A percentile compares a stretch with the other conserved stretches of the same genome.
phyloP scores from a whole-genome alignment of 306 rosid species.

The Sechiopsis laciniata region DNA sequence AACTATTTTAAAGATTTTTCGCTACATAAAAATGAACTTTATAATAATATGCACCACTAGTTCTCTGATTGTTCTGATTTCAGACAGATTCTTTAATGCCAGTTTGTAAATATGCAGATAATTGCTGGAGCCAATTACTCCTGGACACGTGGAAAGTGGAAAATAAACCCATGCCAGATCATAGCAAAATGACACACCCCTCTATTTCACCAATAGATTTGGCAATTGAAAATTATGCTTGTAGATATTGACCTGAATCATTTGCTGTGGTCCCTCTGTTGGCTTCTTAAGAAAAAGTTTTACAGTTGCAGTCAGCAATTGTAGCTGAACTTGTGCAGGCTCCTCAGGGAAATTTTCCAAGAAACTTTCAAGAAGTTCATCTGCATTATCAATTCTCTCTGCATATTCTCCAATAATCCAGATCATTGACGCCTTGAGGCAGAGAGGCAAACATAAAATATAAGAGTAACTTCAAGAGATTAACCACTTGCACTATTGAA shows the following conservation, averaged over 20 bases:
- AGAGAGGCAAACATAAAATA: neutral
- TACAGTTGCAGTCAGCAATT: slow-evolving; percentile 94
- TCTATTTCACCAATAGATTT: slow-evolving; percentile 22
- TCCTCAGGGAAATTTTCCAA: slow-evolving; percentile 91
- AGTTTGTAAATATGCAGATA: neutral
- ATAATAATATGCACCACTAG: neutral
- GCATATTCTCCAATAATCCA: slow-evolving; percentile 99
- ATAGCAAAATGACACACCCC: neutral
- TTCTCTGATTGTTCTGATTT: neutral
- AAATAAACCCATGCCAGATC: neutral
- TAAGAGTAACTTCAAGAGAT: slow-evolving; percentile 5
- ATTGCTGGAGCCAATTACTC: neutral
- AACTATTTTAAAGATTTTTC: neutral
- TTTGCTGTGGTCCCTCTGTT: slow-evolving; percentile 98
- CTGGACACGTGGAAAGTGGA: neutral
- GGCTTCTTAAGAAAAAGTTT: slow-evolving; percentile 99
- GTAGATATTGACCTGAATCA: slow-evolving; percentile 70
- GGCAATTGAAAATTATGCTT: neutral
- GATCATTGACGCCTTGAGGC: slow-evolving; percentile 84
- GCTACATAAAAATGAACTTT: neutral
- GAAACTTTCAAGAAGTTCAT: slow-evolving; percentile 98
- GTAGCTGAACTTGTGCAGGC: slow-evolving; percentile 97
- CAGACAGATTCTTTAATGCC: neutral
- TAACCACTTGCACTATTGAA: slow-evolving; percentile 5
- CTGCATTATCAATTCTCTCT: slow-evolving; percentile 99